A percentile compares a stretch with the other conserved stretches of the same genome.
Conservation (phyloP, 2,329 filamentous ascomycete species). For the Aureobasidium subglaciale region DNA sequence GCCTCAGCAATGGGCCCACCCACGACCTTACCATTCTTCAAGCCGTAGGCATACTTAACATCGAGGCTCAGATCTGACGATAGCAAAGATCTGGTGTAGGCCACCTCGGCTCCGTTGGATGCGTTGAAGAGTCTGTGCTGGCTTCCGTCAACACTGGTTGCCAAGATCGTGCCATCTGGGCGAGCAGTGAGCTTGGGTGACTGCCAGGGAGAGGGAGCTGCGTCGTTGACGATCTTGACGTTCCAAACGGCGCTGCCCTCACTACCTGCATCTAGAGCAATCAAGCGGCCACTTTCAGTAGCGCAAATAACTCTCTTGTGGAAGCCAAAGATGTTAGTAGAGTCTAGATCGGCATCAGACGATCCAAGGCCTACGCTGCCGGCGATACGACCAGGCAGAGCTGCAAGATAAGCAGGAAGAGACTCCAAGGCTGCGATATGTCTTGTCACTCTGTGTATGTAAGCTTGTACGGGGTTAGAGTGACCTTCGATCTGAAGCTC, state of each 20-base stretch:
- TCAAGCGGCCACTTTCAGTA: slow-evolving; percentile 70
- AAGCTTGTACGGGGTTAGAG: slow-evolving; percentile 72
- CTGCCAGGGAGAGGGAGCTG: slow-evolving; percentile 5
- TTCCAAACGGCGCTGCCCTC: slow-evolving; percentile 73
- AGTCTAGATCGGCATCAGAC: slow-evolving; percentile 16
- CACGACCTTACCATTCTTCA: slow-evolving; percentile 23
- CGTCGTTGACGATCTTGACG: slow-evolving; percentile 42
- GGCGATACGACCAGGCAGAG: slow-evolving; percentile 61
- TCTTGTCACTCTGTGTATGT: slow-evolving; percentile 75
- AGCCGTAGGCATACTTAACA: slow-evolving; percentile 21
- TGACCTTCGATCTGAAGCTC: slow-evolving; percentile 82
- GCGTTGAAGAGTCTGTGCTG: slow-evolving; percentile 22
- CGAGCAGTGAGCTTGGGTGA: slow-evolving; percentile 12
- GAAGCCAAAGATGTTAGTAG: slow-evolving; percentile 70
- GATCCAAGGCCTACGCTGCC: slow-evolving; percentile 37
- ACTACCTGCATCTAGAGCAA: slow-evolving; percentile 70
- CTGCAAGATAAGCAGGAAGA: slow-evolving; percentile 65
- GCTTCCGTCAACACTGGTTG: neutral
- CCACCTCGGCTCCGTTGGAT: slow-evolving; percentile 23
- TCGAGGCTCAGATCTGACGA: neutral
- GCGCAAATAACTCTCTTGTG: slow-evolving; percentile 77
- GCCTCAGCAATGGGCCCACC: slow-evolving; percentile 17
- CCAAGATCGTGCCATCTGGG: slow-evolving; percentile 14
- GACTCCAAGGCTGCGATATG: slow-evolving; percentile 72
- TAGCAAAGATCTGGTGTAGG: slow-evolving; percentile 4